Evolutionary conservation across 2,329 filamentous ascomycete genomes (phyloP), one percentile per base, ranked within the genome.

Genomic region (Diaporthe australafricana): DNA sequence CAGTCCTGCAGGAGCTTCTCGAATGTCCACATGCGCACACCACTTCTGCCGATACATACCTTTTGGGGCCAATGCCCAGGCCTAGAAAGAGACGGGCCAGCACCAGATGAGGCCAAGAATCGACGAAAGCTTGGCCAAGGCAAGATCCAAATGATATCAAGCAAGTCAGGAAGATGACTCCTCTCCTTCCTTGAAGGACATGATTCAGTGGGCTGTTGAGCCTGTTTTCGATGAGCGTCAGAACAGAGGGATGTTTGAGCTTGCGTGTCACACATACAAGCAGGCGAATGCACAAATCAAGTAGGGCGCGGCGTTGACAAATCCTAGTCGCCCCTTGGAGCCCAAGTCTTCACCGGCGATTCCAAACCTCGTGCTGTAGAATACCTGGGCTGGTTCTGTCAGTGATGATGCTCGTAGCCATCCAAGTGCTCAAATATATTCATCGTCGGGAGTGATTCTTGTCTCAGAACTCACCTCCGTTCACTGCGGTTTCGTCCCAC

Each of bases 131-230:
- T 67, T 88, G 90, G 25, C 91, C 92, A 74, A 95, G 89, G 3
- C 92, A 90, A 3, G 92, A 86, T 79, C 92, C 86, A 38, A 94
- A 82, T 78, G 91, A 93, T 78, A 95, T 91, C 73, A 93, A 88
- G 57, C 92, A 93, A 11, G 93, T 90, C 70, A 94, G 83, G 80
- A 94, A 95, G 74, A 96, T 94, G 25, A 90, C 91, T 68, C 90
- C 84, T 7, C 85, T 38, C 35, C 35, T 38, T 38, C 35, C 35
- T 38, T 38, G 35, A 38, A 38, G 35, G 35, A 38, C 12, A 38
- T 38, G 12, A 38, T 38, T 38, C 35, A 38, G 35, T 38, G 35
- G 82, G 14, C 85, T 84, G 12, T 85, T 85, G 40, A 84, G 75
- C 53, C 76, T 77, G 68, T 81, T 75, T 73, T 84, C 87, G 68